Evolutionary conservation across 331 rosid species (phyloP).

Genomic region (Pyrus hybrid): DNA sequence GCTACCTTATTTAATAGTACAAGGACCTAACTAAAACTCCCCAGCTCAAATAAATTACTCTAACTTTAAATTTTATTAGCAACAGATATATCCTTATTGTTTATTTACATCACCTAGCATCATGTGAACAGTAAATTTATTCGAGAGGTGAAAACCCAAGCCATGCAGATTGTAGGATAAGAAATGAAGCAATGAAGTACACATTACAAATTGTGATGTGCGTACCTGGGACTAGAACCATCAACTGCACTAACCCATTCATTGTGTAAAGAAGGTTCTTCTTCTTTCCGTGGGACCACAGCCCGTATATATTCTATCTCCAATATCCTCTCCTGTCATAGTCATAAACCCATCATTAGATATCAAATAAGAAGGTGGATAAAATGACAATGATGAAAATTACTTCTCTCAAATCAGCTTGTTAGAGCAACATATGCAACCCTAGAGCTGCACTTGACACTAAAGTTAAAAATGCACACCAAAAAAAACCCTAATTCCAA

Average conservation of each 20-base stretch:
- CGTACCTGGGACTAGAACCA: slow-evolving; percentile 78
- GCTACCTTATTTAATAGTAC: background rate
- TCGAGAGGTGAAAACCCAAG: background rate
- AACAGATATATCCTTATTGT: background rate
- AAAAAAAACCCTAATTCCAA: background rate
- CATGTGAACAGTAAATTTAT: background rate
- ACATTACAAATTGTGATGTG: background rate
- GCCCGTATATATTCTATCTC: slow-evolving; percentile 73
- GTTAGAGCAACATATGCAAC: background rate
- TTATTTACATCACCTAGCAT: background rate
- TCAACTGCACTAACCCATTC: slow-evolving; percentile 97
- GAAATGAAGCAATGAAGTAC: background rate
- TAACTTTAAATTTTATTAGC: background rate
- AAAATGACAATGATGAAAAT: background rate
- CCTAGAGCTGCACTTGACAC: background rate
- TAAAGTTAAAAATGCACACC: background rate
- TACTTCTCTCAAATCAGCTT: background rate
- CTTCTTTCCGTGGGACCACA: slow-evolving; percentile 77
- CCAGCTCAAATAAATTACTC: background rate
- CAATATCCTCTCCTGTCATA: slow-evolving; percentile 63
- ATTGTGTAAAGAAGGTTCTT: slow-evolving; percentile 73
- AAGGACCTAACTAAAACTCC: background rate
- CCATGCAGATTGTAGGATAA: background rate
- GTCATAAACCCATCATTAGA: background rate
- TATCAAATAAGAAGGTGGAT: background rate